These are phyloP conservation scores for Fusarium guadeloupense DNA, from an alignment of 2,329 filamentous ascomycete species.

Conservation along the genomic window DNA sequence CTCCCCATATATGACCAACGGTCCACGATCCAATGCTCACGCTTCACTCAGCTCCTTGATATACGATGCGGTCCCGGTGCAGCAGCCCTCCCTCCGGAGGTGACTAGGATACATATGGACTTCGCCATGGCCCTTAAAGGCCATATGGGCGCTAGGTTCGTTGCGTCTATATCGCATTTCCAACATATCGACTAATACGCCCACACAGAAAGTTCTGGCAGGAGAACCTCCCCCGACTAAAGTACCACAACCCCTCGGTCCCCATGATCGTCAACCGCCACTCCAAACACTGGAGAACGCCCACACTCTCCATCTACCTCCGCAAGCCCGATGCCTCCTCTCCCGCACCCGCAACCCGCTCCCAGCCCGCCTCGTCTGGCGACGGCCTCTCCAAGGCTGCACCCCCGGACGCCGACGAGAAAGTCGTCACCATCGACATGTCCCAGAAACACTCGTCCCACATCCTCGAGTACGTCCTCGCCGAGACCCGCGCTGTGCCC, in stretches of 20 bases:
- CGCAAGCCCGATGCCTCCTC: slow-evolving; percentile 49
- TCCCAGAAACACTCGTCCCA: slow-evolving; percentile 66
- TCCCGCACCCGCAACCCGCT: slow-evolving; percentile 43
- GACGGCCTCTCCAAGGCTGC: slow-evolving; percentile 60
- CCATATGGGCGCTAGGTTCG: slow-evolving; percentile 77
- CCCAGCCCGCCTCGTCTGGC: slow-evolving; percentile 59
- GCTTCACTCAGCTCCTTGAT: slow-evolving; percentile 68
- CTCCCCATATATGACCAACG: slow-evolving; percentile 22
- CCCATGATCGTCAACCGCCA: slow-evolving; percentile 84
- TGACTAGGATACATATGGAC: slow-evolving; percentile 78
- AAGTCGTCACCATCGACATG: slow-evolving; percentile 68
- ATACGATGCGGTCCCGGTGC: slow-evolving; percentile 86
- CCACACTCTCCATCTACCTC: slow-evolving; percentile 73
- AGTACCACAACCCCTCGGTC: slow-evolving; percentile 91
- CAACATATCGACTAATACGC: slow-evolving; percentile 12
- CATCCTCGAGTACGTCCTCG: slow-evolving; percentile 71
- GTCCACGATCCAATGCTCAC: slow-evolving; percentile 39
- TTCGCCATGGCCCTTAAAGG: slow-evolving; percentile 72
- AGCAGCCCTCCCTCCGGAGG: slow-evolving; percentile 78
- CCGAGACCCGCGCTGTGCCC: slow-evolving; percentile 67
- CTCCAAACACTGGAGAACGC: slow-evolving; percentile 61
- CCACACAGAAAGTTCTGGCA: slow-evolving; percentile 86
- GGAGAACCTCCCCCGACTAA: slow-evolving; percentile 81
- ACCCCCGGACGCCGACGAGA: slow-evolving; percentile 59
- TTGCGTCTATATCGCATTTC: slow-evolving; percentile 12